phyloP scores from a whole-genome alignment of 192 early-diverging fungal species.

The Mortierella antarctica region DNA sequence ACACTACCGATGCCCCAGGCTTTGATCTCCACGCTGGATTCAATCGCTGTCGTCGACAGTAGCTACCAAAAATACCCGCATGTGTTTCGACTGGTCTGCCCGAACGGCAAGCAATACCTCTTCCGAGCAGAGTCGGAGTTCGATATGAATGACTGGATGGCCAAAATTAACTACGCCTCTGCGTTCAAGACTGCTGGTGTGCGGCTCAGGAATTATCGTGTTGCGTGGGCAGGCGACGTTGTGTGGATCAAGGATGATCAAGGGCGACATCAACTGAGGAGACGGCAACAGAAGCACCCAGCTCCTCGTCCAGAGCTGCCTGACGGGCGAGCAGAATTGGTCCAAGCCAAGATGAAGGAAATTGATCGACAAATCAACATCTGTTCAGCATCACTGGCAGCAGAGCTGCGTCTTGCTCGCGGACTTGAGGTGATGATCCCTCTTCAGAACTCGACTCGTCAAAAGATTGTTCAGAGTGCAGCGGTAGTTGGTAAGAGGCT shows the following conservation, averaged over 20 bases:
- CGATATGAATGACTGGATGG: constrained; percentile 85
- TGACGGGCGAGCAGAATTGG: constrained; percentile 38
- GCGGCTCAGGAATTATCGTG: constrained; percentile 36
- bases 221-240: constrained; percentile 47
- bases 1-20: constrained; percentile 52
- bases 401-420: constrained; percentile 68
- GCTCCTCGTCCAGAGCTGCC: background rate
- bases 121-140: constrained; percentile 74
- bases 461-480: constrained; percentile 67
- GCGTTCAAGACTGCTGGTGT: constrained; percentile 74
- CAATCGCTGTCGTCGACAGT: constrained; percentile 75
- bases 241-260: constrained; percentile 51
- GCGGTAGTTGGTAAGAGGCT: constrained; percentile 65
- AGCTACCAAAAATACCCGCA: constrained; percentile 82
- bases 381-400: constrained; percentile 61
- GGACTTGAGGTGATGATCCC: constrained; percentile 79
- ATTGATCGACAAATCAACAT: constrained; percentile 64
- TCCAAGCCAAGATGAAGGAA: constrained; percentile 56
- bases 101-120: constrained; percentile 77
- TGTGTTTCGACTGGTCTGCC: constrained; percentile 78
- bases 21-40: constrained; percentile 69
- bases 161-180: constrained; percentile 82
- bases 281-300: background rate
- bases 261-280: constrained; percentile 40
- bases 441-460: constrained; percentile 67